Percentiles rank a stretch among this genome's conserved stretches.
phyloP scores from a whole-genome alignment of 148 eudicot species.

The Dianthus caryophyllus region DNA sequence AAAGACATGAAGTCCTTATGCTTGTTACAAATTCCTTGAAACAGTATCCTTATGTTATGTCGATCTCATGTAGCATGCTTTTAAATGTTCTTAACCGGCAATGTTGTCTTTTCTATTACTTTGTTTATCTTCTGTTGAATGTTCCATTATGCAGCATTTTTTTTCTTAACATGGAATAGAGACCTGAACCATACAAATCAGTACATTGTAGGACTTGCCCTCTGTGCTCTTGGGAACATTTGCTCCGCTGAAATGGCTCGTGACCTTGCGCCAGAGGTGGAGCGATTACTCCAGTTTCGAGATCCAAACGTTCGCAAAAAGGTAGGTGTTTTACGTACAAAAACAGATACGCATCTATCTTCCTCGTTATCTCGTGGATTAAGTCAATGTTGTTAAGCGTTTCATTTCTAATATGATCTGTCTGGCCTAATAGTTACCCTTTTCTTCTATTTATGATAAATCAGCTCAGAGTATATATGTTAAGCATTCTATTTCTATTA shows the following conservation, averaged over 20 bases:
- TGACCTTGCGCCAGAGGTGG: conserved; percentile 97
- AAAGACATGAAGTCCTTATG: conserved; percentile 99
- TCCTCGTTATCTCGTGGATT: not conserved
- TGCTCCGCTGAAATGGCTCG: conserved; percentile 99
- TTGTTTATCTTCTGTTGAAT: conserved; percentile 7
- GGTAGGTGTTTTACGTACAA: conserved; percentile 34
- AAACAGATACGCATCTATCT: conserved; percentile 4
- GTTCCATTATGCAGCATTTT: conserved; percentile 6
- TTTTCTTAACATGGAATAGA: conserved; percentile 63
- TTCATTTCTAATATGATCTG: not conserved
- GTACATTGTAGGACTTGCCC: conserved; percentile 97
- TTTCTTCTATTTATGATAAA: not conserved
- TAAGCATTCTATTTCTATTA: no score
- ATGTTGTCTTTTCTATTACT: conserved; percentile 2
- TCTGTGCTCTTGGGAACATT: conserved; percentile 97
- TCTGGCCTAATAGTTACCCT: not conserved
- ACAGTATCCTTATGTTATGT: conserved; percentile 67
- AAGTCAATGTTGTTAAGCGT: not conserved
- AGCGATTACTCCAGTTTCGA: conserved; percentile 84
- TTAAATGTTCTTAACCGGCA: not conserved
- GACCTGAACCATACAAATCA: conserved; percentile 91
- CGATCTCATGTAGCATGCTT: conserved; percentile 3
- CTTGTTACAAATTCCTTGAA: conserved; percentile 95
- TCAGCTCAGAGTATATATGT: no score
- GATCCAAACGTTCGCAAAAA: conserved; percentile 98